These are phyloP conservation scores for Actinomortierella ambigua DNA, from an alignment of 371 early-diverging fungal species.

Conservation along the genomic window DNA sequence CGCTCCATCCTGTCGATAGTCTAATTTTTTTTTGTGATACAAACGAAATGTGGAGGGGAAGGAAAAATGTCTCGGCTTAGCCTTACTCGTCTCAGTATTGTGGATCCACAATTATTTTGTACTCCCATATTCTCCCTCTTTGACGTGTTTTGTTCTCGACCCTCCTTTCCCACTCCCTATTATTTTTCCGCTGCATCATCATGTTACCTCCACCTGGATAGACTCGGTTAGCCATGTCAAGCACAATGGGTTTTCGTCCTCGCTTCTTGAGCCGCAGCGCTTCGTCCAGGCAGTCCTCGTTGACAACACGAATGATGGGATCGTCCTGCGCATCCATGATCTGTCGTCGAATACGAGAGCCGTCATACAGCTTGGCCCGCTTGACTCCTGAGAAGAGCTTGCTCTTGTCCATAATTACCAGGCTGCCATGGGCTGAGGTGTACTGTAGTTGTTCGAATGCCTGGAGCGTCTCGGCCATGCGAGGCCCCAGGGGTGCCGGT, in stretches of 20 bases:
- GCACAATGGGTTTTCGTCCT: conserved; percentile 49
- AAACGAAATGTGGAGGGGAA: too few species aligned
- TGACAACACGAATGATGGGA: conserved; percentile 40
- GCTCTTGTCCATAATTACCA: conserved; percentile 21
- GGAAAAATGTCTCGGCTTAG: too few species aligned
- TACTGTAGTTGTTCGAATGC: conserved; percentile 33
- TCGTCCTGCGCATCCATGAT: conserved; percentile 40
- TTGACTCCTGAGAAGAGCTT: conserved; percentile 41
- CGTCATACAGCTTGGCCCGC: conserved; percentile 33
- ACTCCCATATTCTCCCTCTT: too few species aligned
- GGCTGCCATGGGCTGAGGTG: conserved; percentile 17
- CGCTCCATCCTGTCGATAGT: conserved; percentile 44
- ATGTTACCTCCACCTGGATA: conserved; percentile 49
- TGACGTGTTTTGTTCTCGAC: too few species aligned
- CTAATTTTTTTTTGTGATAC: conserved; percentile 10
- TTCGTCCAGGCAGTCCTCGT: conserved; percentile 46
- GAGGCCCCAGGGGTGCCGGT: conserved; percentile 15
- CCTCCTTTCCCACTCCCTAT: too few species aligned
- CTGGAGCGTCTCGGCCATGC: conserved; percentile 37
- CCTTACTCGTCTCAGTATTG: too few species aligned
- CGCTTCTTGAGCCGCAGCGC: conserved; percentile 41
- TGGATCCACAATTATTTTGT: too few species aligned
- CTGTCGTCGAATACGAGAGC: conserved; percentile 28
- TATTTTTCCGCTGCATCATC: background rate
- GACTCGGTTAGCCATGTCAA: conserved; percentile 49